Base-by-base conservation (phyloP, 208 protist species). In the Tritrichomonas foetus region DNA sequence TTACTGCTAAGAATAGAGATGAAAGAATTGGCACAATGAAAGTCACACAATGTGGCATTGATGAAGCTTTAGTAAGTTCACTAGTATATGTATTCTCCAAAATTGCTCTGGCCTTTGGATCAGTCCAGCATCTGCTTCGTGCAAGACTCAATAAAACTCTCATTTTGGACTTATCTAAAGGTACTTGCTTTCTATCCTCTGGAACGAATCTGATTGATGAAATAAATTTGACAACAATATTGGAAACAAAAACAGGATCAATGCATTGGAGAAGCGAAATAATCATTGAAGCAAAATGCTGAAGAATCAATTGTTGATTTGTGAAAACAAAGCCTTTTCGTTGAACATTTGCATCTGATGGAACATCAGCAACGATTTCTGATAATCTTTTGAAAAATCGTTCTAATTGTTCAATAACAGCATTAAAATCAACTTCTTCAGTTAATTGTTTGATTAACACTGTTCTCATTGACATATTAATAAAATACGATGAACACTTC, bases 111-210 rank as follows among this genome's bases (percentile, higher is more conserved):
- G 33, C 33, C 1, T 30, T 5, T 27, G 3, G 1, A 39, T 82
- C 50, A 41, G 41, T 44, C 74, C 74, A 82, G 5, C 30, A 36
- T 30, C 50, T 50, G 33, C 39, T 82, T 50, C 33, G 27, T n/a
- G 74, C 3, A 9, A 82, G 36, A 50, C 20, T 39, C 9, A 50
- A 39, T 22, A 82, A 30, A n/a, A 82, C 74, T 47, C 41, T 30
- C 13, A 82, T 30, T 39, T 49, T 82, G 47, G 74, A 82, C 22
- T 82, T 82, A 41, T 82, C 74, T 20, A 82, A 30, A 50, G 74
- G 74, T 30, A 82, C 41, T 50, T 82, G 74, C 16, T 82, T 82
- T 82, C 41, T 82, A 39, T 82, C 74, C 13, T 82, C 74, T 50
- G 33, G 33, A 27, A 47, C 33, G 39, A 50, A 47, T 82, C 74